Base-by-base conservation (phyloP, 495 filamentous ascomycete genomes). In the Aspergillus affinis region DNA sequence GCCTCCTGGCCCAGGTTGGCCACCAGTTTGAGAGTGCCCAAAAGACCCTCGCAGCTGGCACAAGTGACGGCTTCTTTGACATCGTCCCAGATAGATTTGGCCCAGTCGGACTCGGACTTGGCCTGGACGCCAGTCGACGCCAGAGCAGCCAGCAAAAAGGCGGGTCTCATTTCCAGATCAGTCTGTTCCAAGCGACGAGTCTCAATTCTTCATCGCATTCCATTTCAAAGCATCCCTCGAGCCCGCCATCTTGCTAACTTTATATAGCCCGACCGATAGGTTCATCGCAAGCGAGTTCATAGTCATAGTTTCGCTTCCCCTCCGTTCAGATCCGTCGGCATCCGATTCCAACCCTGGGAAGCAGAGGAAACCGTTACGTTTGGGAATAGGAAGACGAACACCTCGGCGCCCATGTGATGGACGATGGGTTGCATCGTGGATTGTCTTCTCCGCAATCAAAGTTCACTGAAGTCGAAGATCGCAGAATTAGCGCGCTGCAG, bases 11-110 rank as follows among this genome's bases (percentile, higher is more conserved):
- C 78, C 27, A 76, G 62, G 36, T 66, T 63, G 4, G 81, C 78
- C 17, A 77, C 62, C 2, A 72, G 64, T 58, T 82, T 81, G 17
- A 84, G 72, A 8, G 76, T 68, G 23, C 76, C 63, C n/a, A 83
- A 58, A 5, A 82, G 63, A 46, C 63, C 68, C 68, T 82, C 74
- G 57, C 81, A 84, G 53, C 67, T 75, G 2, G 74, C 64, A 66
- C 80, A 84, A 27, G 73, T 73, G 2, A 72, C 70, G 1, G 74
- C 72, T 65, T 74, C 70, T 64, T 78, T 72, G 26, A 81, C 72
- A 57, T 80, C 78, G 32, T 67, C 60, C 63, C 65, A 68, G 17
- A 72, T 69, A 27, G 61, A 61, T 17, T 65, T 61, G 17, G 60
- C 67, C 60, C 48, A 62, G 44, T 57, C 36, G 29, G 52, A 19